Conservation (phyloP, 495 filamentous ascomycete species). For the Penicillium bialowiezense region DNA sequence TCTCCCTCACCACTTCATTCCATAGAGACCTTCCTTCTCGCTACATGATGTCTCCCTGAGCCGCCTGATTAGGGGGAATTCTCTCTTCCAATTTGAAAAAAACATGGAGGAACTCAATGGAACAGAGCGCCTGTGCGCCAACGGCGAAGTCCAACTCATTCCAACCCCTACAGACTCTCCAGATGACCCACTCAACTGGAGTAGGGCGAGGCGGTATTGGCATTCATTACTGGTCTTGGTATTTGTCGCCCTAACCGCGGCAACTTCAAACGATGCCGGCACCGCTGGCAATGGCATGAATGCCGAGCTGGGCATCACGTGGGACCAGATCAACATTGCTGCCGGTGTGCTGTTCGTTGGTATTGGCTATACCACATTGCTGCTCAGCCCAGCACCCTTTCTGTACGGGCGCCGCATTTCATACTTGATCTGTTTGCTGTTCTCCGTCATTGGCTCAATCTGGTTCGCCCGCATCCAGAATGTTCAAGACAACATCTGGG, state of each 20-base stretch:
- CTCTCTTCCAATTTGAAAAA: not conserved
- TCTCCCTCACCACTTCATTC: not conserved
- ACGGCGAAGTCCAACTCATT: slow-evolving; percentile 43
- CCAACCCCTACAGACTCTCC: slow-evolving; percentile 49
- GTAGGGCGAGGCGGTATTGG: slow-evolving; percentile 38
- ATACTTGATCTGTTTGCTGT: slow-evolving; percentile 23
- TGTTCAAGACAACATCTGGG: slow-evolving; percentile 24
- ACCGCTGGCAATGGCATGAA: slow-evolving; percentile 26
- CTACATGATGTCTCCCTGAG: not conserved
- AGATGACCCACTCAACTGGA: slow-evolving; percentile 55
- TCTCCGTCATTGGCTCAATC: slow-evolving; percentile 21
- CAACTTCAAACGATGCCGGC: slow-evolving; percentile 27
- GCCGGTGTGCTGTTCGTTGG: slow-evolving; percentile 26
- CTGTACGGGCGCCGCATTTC: slow-evolving; percentile 24
- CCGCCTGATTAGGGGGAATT: not conserved
- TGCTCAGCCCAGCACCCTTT: slow-evolving; percentile 21
- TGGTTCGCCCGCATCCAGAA: slow-evolving; percentile 18
- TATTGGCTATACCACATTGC: slow-evolving; percentile 22
- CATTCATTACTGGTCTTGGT: slow-evolving; percentile 23
- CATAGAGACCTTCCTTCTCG: not conserved
- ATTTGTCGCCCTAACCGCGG: slow-evolving; percentile 25
- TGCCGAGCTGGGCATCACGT: slow-evolving; percentile 18
- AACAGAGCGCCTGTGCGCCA: slow-evolving; percentile 15
- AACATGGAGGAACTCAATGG: slow-evolving; percentile 14
- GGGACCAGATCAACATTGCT: slow-evolving; percentile 21